Percentiles rank a stretch among this genome's conserved stretches.
phyloP scores from a whole-genome alignment of 176 grass and related monocot species.

The Raddia guianensis region DNA sequence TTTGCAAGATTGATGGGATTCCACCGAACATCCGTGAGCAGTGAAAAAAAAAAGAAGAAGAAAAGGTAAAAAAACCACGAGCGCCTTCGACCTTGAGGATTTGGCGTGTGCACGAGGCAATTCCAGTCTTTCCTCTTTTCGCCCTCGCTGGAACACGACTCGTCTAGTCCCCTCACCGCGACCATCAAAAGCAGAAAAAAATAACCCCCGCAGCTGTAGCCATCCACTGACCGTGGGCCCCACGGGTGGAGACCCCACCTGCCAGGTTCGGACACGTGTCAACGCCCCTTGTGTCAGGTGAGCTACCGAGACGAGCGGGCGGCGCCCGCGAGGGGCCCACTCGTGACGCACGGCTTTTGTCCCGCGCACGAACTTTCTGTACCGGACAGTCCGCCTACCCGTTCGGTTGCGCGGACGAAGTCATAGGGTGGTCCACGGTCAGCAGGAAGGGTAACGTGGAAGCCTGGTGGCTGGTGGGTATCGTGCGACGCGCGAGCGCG shows the following conservation, averaged over 20 bases:
- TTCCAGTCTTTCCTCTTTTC: not conserved
- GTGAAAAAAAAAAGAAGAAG: too few relatives aligned
- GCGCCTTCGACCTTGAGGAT: too few relatives aligned
- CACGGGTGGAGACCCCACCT: not conserved
- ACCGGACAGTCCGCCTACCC: fast-evolving
- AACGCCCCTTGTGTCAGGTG: not conserved
- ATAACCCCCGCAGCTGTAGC: not conserved
- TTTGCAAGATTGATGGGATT: too few relatives aligned
- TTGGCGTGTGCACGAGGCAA: not conserved
- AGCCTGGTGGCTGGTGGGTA: too few relatives aligned
- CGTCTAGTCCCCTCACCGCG: not conserved
- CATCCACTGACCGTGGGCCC: conserved; percentile 1
- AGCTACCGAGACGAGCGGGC: not conserved
- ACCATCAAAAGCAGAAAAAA: not conserved
- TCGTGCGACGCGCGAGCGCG: too few relatives aligned
- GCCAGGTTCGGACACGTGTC: not conserved
- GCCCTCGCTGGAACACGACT: not conserved
- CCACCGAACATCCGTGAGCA: too few relatives aligned
- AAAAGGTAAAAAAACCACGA: too few relatives aligned
- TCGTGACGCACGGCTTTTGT: not conserved
- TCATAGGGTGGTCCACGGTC: not conserved
- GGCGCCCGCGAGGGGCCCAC: not conserved
- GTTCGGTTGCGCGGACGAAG: not conserved
- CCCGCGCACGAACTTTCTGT: not conserved
- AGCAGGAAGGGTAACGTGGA: not conserved